phyloP scores from a whole-genome alignment of 305 asterid genomes.

The Plantago coronopus region DNA sequence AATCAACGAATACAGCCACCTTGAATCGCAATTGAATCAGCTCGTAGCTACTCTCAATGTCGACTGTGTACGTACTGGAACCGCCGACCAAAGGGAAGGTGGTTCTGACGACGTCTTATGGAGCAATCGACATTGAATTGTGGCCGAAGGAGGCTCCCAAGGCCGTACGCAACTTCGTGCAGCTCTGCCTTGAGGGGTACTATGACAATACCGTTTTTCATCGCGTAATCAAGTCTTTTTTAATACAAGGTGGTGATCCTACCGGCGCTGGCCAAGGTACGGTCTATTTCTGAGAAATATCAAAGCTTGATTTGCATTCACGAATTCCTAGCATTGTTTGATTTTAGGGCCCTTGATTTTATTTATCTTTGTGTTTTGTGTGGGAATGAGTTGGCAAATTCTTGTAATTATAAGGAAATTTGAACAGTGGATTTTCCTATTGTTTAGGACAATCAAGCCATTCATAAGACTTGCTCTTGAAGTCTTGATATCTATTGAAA shows the following conservation, averaged over 20 bases:
- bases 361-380: too few species aligned
- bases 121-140: conserved; percentile 86
- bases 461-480: too few species aligned
- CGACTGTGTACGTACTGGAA: conserved; percentile 86
- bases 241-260: conserved; percentile 88
- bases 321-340: too few species aligned
- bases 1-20: too few species aligned
- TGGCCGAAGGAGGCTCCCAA: conserved; percentile 99
- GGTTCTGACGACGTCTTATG: conserved; percentile 67
- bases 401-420: too few species aligned
- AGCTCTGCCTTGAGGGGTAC: conserved; percentile 93
- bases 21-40: not conserved
- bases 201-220: conserved; percentile 73
- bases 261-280: conserved; percentile 76
- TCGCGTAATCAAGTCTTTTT: conserved; percentile 76
- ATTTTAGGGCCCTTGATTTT: too few species aligned
- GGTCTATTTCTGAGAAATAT: too few species aligned
- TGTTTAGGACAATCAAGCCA: too few species aligned
- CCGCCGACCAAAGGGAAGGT: conserved; percentile 98
- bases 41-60: conserved; percentile 32
- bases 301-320: too few species aligned
- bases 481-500: too few species aligned
- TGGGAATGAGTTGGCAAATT: too few species aligned
- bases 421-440: too few species aligned
- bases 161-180: conserved; percentile 91